Base-by-base conservation (phyloP, 768 basidiomycete species). In the Leccinellum luteum region DNA sequence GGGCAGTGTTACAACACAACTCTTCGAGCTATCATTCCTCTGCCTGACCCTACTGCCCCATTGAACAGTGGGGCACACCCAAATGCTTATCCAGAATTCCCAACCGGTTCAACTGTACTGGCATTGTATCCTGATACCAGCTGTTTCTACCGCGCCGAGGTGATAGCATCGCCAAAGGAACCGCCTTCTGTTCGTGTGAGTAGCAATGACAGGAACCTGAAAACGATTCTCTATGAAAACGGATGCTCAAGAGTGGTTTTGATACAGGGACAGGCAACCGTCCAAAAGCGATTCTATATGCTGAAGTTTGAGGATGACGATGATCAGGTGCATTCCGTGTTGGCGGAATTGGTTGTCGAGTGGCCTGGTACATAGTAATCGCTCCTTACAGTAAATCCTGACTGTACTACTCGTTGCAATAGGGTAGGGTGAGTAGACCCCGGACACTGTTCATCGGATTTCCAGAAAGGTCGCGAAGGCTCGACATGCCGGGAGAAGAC, bases 41-140 rank as follows among this genome's bases (percentile, higher is more conserved):
- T 94, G 25, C 92, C 92, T 7, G 90, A 93, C 65, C 86, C 85
- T 4, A 80, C 73, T 47, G 85, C 87, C 1, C 73, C 76, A 10
- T 69, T 77, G 28, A 81, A 79, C 48, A 85, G 73, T 66, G 79
- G 88, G 0, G 78, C 86, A 17, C 89, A 91, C 73, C 76, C 85
- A 41, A 83, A 78, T 63, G 78, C 83, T 4, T 90, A 91, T 67
- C 88, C 84, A 47, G 85, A 86, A 61, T 94, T 91, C 68, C 74
- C 81, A 23, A 74, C 81, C 0, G 85, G 90, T 4, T 84, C 87
- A 21, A 88, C 80, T 0, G 92, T 94, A 10, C 83, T 94, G 81
- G 92, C 90, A 2, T 75, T 93, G n/a, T 94, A 92, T 72, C 92
- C 92, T 0, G 92, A 94, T 66, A 94, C 92, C 0, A 93, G 90